Percentiles rank a stretch among this genome's conserved stretches.
These are phyloP conservation scores for Flaveria ramosissima DNA, from an alignment of 129 eudicot species.

Conservation along the genomic window DNA sequence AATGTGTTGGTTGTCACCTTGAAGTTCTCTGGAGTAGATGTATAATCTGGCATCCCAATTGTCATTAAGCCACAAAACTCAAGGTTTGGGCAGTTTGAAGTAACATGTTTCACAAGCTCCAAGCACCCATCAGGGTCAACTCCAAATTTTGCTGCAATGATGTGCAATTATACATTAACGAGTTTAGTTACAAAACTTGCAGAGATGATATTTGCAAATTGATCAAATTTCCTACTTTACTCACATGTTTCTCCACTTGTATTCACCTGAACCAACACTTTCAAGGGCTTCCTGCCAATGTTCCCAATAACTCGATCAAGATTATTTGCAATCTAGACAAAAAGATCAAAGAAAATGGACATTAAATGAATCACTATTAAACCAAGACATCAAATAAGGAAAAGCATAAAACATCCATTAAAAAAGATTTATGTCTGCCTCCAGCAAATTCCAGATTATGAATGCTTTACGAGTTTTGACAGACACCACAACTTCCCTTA, in stretches of 20 bases:
- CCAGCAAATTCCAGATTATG: neutral
- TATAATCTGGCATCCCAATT: constrained; percentile 95
- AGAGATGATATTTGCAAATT: neutral
- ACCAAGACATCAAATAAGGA: constrained; percentile 1
- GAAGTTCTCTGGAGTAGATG: constrained; percentile 94
- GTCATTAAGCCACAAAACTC: constrained; percentile 97
- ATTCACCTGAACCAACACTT: constrained; percentile 89
- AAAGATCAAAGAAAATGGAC: neutral
- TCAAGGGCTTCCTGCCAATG: constrained; percentile 89
- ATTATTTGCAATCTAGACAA: constrained; percentile 71
- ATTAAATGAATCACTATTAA: constrained; percentile 19
- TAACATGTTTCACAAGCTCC: constrained; percentile 84
- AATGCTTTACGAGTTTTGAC: neutral
- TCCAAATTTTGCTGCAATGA: constrained; percentile 81
- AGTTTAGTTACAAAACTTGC: neutral
- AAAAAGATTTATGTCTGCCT: neutral
- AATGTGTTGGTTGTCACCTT: constrained; percentile 48
- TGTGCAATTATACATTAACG: neutral
- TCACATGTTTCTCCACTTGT: constrained; percentile 97
- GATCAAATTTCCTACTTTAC: constrained; percentile 27
- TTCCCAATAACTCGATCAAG: constrained; percentile 77
- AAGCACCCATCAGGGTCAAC: constrained; percentile 83
- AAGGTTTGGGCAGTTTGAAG: constrained; percentile 74
- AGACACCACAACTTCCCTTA: neutral
- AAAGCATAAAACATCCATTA: neutral